Evolutionary conservation across 2,329 filamentous ascomycete genomes (phyloP), one percentile per base, ranked within the genome.

Genomic region (Escovopsis sp.): DNA sequence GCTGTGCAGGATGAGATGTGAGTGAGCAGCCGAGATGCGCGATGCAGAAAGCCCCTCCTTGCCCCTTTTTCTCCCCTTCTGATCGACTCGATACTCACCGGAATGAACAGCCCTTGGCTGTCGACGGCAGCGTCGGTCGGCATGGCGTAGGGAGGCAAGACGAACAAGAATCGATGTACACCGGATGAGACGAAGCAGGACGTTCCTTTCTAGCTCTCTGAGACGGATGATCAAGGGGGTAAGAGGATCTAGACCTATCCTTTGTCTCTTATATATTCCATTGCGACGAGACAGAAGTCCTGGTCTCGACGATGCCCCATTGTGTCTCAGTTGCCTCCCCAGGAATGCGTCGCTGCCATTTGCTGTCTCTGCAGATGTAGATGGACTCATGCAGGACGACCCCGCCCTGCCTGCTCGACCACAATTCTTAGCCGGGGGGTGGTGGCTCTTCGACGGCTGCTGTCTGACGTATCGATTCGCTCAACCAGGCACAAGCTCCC

Each of bases 21-120:
- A 28, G 33, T 19, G 9, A 7, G 15, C 2, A 23, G 13, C 15
- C 8, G 13, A 21, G 21, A 27, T 30, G 13, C 15, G 18, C 16
- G 3, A 2, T 34, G 32, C n/a, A 23, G 21, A 25, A 11, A 17
- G 28, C 12, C 11, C 28, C 15, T 12, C 17, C 3, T 8, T 31
- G 15, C 6, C 17, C 15, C 14, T 17, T 15, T 13, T 6, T 28
- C 27, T 7, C 27, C 19, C 26, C 4, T 3, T 11, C 16, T 18
- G 15, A 12, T 15, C 15, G 14, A 28, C 11, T 11, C 28, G 13
- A 5, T 13, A 51, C 60, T 41, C 55, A 71, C 69, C 12, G 70
- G 69, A 46, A 73, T 74, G 39, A 67, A 52, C 31, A 73, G 61
- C 9, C 65, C 66, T 39, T 71, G 63, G 36, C 60, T 60, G 43